These are phyloP conservation scores for Solanum bulbocastanum DNA, from an alignment of 257 asterid genomes.

Conservation along the genomic window DNA sequence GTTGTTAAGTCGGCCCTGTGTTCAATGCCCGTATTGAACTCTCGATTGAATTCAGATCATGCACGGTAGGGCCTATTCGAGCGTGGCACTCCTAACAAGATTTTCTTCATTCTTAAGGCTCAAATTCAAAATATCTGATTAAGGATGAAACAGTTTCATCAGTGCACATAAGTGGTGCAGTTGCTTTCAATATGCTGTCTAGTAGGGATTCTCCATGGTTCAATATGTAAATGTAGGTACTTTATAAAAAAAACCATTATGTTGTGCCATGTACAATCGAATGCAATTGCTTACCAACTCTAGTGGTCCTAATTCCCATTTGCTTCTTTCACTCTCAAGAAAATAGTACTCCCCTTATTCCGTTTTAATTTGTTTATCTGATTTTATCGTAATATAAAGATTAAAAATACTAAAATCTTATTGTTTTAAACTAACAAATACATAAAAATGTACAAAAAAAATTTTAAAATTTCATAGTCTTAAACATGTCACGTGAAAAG, in stretches of 20 bases:
- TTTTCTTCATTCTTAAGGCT: neutral
- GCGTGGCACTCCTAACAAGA: accelerated
- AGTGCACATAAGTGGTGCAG: neutral
- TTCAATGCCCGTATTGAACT: too few species aligned
- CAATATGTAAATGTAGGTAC: neutral
- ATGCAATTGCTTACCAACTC: slow-evolving; percentile 4
- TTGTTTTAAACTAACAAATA: neutral
- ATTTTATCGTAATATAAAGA: neutral
- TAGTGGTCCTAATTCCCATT: slow-evolving; percentile 2
- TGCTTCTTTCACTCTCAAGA: neutral
- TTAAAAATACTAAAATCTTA: accelerated
- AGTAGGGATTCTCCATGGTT: slow-evolving; percentile 16
- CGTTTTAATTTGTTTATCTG: neutral
- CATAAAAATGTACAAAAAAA: neutral
- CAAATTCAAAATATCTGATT: too few species aligned
- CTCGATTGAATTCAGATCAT: neutral
- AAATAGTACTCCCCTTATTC: neutral
- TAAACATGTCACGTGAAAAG: neutral
- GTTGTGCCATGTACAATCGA: neutral
- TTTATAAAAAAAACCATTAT: neutral
- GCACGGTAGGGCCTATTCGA: accelerated
- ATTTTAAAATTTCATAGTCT: neutral
- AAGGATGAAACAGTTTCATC: neutral
- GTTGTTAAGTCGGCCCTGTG: too few species aligned
- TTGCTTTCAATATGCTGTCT: slow-evolving; percentile 18